Evolutionary conservation across 805 yeast genomes (phyloP), one percentile per base, ranked within the genome.

Genomic region (Sugiyamaella boreocaroliniensis): DNA sequence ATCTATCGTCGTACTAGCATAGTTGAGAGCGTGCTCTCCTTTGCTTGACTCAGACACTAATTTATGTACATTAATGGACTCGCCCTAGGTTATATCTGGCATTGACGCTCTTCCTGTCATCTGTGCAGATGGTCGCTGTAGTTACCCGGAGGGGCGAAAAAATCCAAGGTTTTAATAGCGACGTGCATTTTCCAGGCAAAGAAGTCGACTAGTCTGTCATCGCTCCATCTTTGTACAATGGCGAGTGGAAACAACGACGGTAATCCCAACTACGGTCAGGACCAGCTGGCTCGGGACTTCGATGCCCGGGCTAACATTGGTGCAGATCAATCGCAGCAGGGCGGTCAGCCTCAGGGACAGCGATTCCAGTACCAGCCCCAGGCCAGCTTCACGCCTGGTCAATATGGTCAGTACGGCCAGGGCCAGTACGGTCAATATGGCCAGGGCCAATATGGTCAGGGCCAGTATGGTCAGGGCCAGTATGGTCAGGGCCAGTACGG

Each of bases 311-410:
- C 66, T 40, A 55, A 64, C 50, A 57, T 65, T 52, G 60, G 57
- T 49, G 55, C 49, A 45, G 58, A 52, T 45, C 66, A 64, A 11
- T 9, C 20, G 19, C 68, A 68, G 51, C 73, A 69, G 59, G 67
- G 68, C 61, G 57, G 32, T 15, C 40, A 29, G 41, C 20, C 41
- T 9, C 74, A 64, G 48, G 78, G 81, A 60, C 81, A 85, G 29
- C 79, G 79, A 66, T 78, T 71, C 52, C 61, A 61, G 47, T 65
- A 65, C 56, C 62, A 63, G 50, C 57, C 57, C 42, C 55, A 43
- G 57, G 59, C 45, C 45, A 52, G 40, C 47, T 63, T 60, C 54
- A 43, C 52, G 46, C 59, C 56, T 64, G 68, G 56, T 61, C 68
- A 51, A 68, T 64, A 52, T 14, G 26, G 55, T 49, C 58, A 48